Percentiles rank a stretch among this genome's conserved stretches.
phyloP scores from a whole-genome alignment of 148 eudicot genomes.

The Cornus controversa region DNA sequence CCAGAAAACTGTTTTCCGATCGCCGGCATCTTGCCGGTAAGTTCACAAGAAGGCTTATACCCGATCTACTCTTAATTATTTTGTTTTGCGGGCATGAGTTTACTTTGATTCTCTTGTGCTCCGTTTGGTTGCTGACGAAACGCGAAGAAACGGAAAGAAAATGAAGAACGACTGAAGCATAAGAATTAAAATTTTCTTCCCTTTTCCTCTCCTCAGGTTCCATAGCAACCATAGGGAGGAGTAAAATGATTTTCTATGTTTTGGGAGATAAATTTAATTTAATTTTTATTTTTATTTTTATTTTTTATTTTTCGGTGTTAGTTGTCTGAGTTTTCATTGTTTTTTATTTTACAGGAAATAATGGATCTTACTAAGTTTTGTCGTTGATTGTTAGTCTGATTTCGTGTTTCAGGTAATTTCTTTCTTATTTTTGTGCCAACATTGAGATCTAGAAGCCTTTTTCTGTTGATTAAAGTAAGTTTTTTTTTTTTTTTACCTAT shows the following conservation, averaged over 20 bases:
- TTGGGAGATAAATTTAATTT: neutral
- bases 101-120: neutral
- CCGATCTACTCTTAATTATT: neutral
- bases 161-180: neutral
- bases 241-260: neutral
- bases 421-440: neutral
- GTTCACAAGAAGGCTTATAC: slow-evolving; percentile 1
- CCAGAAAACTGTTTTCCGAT: neutral
- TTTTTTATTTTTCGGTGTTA: neutral
- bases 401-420: neutral
- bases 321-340: neutral
- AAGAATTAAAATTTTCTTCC: neutral
- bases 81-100: neutral
- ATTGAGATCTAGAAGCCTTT: slow-evolving; percentile 11
- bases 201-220: neutral
- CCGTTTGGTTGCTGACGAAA: slow-evolving; percentile 9
- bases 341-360: neutral
- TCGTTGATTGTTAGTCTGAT: neutral
- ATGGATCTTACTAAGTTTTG: neutral
- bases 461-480: neutral
- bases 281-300: no score
- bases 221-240: neutral
- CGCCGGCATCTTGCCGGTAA: slow-evolving; percentile 1
- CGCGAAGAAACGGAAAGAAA: neutral
- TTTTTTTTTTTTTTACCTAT: no score